Evolutionary conservation across 108 stramenopile genomes (phyloP), one percentile per base, ranked within the genome.

Genomic region (Cylindrotheca closterium): DNA sequence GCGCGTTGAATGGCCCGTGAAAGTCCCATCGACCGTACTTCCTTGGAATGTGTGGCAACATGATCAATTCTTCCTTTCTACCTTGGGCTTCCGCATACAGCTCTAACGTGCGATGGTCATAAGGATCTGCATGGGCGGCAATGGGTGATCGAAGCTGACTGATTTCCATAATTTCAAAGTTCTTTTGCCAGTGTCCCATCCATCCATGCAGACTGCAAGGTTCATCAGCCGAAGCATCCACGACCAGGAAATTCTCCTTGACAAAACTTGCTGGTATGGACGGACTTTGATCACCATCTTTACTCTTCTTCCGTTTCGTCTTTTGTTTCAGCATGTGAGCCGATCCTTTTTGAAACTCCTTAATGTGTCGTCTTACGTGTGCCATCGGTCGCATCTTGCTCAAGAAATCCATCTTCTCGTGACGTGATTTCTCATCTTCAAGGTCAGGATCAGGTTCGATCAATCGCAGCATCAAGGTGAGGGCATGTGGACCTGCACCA

Each of bases 391-490:
- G 22, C 56, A 72, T 59, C 18, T 65, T 46, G 17, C 30, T 24
- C 22, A 21, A 47, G 27, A 24, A 28, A 5, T 72, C 57, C 2
- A 54, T 63, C n/a, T 48, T 56, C 4, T 47, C 17, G 30, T 67
- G 65, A 0, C 71, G 56, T 47, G 58, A 56, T 33, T 72, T 72
- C 15, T 72, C 71, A 4, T 65, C 29, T 4, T 67, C 29, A 21
- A 72, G 51, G 30, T 72, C 71, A 2, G 71, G 37, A n/a, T 72
- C 65, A 4, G 65, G 71, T 65, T 72, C 65, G 30, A 72, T 45
- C 7, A 72, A 19, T 59, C 71, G 56, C 31, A 72, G 58, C 15
- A 72, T 27, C 24, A 72, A 24, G 0, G 71, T 26, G 19, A 67
- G 57, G 3, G 61, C 32, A 58, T 72, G 71, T 37, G 65, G 65